phyloP scores from a whole-genome alignment of 805 yeast genomes.

The Yarrowia porcina region DNA sequence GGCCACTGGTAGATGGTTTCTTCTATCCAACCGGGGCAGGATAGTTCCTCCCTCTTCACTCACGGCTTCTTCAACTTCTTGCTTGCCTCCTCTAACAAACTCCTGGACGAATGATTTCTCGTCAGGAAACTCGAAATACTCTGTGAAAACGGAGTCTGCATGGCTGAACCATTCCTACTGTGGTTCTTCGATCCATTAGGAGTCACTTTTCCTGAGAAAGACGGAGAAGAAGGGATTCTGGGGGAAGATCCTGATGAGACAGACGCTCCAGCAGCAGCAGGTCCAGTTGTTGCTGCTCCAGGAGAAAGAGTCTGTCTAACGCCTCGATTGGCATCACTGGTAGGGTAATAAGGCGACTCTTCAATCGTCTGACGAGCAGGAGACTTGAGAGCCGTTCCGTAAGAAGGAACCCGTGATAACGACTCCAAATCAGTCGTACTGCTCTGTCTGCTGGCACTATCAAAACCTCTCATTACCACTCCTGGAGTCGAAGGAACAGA shows the following conservation, averaged over 20 bases:
- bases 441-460: neutral
- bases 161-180: neutral
- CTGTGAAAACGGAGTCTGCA: slow-evolving; percentile 18
- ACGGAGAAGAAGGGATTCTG: neutral
- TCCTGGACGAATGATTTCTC: slow-evolving; percentile 17
- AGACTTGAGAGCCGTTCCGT: slow-evolving; percentile 68
- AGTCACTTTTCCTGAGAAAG: slow-evolving; percentile 24
- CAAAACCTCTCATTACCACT: neutral
- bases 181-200: slow-evolving; percentile 13
- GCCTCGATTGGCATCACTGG: neutral
- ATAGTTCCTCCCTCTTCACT: too few species aligned
- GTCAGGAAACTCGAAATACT: slow-evolving; percentile 22
- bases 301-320: neutral
- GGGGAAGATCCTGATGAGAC: neutral
- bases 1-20: too few species aligned
- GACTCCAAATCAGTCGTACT: slow-evolving; percentile 39
- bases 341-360: slow-evolving; percentile 61
- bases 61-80: slow-evolving; percentile 15
- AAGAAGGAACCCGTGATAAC: slow-evolving; percentile 77
- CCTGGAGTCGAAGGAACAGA: neutral
- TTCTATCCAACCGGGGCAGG: too few species aligned
- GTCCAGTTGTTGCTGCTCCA: neutral
- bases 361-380: slow-evolving; percentile 49
- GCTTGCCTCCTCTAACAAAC: slow-evolving; percentile 25
- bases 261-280: neutral